These are phyloP conservation scores for Allium cepa DNA, from an alignment of 106 monocot species.

Conservation along the genomic window DNA sequence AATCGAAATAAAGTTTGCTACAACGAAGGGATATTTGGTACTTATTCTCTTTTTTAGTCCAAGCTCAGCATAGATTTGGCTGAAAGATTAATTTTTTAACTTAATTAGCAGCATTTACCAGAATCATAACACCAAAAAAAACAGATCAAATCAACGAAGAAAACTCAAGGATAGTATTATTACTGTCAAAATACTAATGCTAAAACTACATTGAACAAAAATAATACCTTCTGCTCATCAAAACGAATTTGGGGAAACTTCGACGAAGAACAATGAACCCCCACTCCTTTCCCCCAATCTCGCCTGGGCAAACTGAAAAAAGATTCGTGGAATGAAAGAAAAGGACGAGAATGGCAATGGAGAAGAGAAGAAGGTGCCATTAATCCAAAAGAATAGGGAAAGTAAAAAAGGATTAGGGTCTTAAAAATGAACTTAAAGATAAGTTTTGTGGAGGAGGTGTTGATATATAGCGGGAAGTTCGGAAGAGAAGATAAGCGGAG, in stretches of 20 bases:
- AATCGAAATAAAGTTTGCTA: no score
- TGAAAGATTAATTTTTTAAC: not conserved
- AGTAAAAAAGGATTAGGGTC: not conserved
- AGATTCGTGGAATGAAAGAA: not conserved
- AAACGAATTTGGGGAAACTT: not conserved
- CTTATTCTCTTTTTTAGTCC: not conserved
- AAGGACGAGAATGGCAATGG: slow-evolving; percentile 3
- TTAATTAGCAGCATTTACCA: not conserved
- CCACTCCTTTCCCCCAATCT: not conserved
- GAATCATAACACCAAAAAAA: not conserved
- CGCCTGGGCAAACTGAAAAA: not conserved
- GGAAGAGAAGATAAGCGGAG: not conserved
- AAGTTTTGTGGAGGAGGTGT: no score
- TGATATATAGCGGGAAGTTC: no score
- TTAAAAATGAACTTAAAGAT: not conserved
- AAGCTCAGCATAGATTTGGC: not conserved
- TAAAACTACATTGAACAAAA: not conserved
- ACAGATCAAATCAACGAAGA: not conserved
- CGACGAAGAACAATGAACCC: slow-evolving; percentile 12
- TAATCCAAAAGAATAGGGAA: not conserved
- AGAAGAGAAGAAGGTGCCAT: slow-evolving; percentile 11
- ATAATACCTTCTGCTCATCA: slow-evolving; percentile 6
- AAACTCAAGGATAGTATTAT: not conserved
- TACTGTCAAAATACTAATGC: not conserved
- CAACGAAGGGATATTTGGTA: no score